These are phyloP conservation scores for Penicillium dipodomyicola DNA, from an alignment of 495 filamentous ascomycete genomes.

Conservation along the genomic window DNA sequence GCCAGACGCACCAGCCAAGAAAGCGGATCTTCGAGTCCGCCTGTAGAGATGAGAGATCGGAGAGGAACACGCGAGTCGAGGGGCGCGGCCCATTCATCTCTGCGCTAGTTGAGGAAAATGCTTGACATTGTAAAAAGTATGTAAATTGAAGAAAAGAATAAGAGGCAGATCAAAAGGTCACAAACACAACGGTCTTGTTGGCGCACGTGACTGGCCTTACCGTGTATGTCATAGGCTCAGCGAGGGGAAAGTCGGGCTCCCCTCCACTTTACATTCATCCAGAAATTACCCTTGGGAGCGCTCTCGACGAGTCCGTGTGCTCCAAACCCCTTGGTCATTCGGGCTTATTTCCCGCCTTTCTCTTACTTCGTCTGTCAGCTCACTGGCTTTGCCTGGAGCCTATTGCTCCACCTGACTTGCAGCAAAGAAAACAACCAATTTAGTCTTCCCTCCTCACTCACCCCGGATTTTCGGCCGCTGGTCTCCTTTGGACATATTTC, in stretches of 20 bases:
- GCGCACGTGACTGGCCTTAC: conserved; percentile 37
- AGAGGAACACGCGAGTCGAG: conserved; percentile 66
- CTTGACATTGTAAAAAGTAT: conserved; percentile 3
- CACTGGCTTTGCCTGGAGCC: conserved; percentile 22
- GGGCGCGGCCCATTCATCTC: conserved; percentile 61
- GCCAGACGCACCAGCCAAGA: conserved; percentile 73
- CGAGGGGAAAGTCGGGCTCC: conserved; percentile 34
- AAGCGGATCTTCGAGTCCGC: conserved; percentile 80
- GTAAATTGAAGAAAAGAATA: neutral
- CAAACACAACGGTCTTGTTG: neutral
- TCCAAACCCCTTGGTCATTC: neutral
- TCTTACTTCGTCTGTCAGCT: neutral
- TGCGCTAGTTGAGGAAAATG: conserved; percentile 4
- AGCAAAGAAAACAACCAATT: conserved; percentile 11
- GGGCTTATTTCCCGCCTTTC: neutral
- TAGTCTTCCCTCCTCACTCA: conserved; percentile 10
- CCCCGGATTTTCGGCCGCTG: conserved; percentile 11
- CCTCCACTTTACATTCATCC: conserved; percentile 25
- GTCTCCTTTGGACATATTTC: conserved; percentile 6
- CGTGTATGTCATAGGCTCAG: conserved; percentile 45
- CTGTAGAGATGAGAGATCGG: conserved; percentile 52
- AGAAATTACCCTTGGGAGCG: neutral
- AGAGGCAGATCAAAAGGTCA: conserved; percentile 7
- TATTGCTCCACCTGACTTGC: conserved; percentile 26
- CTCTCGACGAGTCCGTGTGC: neutral